Evolutionary conservation across 495 filamentous ascomycete species (phyloP), one percentile per base, ranked within the genome.

Genomic region (Trichoderma reesei): DNA sequence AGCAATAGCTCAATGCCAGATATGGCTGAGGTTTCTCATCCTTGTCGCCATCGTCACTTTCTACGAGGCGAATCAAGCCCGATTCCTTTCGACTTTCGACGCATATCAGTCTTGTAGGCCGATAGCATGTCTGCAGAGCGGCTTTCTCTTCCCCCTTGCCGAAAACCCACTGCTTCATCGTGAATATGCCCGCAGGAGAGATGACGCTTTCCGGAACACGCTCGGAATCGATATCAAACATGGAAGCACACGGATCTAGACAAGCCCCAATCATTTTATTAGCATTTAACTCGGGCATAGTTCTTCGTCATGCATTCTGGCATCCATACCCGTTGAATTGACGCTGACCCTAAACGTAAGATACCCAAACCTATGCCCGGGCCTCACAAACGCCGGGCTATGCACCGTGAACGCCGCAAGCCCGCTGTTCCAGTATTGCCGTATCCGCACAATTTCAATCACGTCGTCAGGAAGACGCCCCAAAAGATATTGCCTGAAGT

Each of bases 1-100:
- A 67, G 66, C 66, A 65, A 33, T 67, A 60, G 42, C 66, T 67
- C 34, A 67, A 31, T 0, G 66, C 60, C 0, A 60, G 34, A 44
- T 67, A 41, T 56, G n/a, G 44, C 44, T 48, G 44, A 18, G 44
- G n/a, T 7, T 26, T 8, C 18, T 26, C 44, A 48, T n/a, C 44
- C 14, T 18, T 26, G n/a, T 8, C 18, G 44, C 7, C 16, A 48
- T 48, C 16, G 2, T 8, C n/a, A 48, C 16, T 48, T 18, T 48
- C 44, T 0, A 48, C 44, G 20, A 48, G 44, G 20, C 16, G 44
- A 1, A 48, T 48, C 16, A 48, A 8, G 5, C 44, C 44, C 0
- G 44, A 48, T 18, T 26, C 44, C 20, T 20, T 48, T 48, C n/a
- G 18, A 26, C 44, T 20, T 18, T 20, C 44, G 8, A 48, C 8